Percentiles rank a stretch among this genome's conserved stretches.
Evolutionary conservation across 106 monocot species (phyloP).

Genomic region (Dendrobium huoshanense): DNA sequence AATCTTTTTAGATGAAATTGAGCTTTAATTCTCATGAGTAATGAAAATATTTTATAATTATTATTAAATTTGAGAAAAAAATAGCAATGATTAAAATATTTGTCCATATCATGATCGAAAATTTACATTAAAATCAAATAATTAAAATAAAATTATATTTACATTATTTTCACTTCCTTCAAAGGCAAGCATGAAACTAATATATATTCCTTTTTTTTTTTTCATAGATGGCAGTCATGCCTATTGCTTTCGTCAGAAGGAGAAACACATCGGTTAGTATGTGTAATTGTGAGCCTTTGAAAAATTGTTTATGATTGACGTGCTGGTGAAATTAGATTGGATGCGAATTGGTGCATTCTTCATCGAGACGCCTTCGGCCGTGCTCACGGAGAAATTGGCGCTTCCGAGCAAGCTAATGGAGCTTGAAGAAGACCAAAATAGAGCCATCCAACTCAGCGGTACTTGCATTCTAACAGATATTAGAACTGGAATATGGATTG

Average conservation of each 20-base stretch:
- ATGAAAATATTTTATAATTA: no score
- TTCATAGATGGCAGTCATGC: slow-evolving; percentile 54
- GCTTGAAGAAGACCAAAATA: slow-evolving; percentile 18
- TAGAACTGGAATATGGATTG: slow-evolving; percentile 60
- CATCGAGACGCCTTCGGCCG: slow-evolving; percentile 39
- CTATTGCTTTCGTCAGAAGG: slow-evolving; percentile 53
- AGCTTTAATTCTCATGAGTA: no score
- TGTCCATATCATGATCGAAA: no score
- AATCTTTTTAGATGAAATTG: no score
- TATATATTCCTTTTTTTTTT: no score
- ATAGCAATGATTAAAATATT: no score
- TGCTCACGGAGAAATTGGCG: slow-evolving; percentile 40
- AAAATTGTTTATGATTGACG: background rate
- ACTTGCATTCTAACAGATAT: slow-evolving; percentile 35
- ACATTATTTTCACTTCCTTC: no score
- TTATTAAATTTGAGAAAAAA: no score
- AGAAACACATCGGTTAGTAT: slow-evolving; percentile 62
- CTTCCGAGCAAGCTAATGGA: slow-evolving; percentile 22
- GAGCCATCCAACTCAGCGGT: slow-evolving; percentile 23
- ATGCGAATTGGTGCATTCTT: slow-evolving; percentile 70
- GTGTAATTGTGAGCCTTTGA: background rate
- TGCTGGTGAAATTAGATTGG: slow-evolving; percentile 35
- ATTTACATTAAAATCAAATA: no score
- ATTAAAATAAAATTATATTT: no score
- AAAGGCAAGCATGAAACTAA: no score